Conservation (phyloP, 2,329 filamentous ascomycete genomes). For the Tothia fuscella region DNA sequence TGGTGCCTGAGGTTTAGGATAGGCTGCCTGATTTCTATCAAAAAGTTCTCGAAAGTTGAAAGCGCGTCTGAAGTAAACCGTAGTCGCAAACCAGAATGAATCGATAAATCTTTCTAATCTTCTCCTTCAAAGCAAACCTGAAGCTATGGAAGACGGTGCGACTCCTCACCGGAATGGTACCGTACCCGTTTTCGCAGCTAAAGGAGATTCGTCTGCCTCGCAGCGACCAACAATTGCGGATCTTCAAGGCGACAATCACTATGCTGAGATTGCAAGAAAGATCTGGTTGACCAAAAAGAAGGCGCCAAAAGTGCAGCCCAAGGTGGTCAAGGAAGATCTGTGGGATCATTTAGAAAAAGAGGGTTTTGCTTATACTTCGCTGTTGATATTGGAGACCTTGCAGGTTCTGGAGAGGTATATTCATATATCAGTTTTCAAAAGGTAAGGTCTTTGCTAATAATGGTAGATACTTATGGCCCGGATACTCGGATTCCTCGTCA, state of each 20-base stretch:
- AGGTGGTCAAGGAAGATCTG: slow-evolving; percentile 74
- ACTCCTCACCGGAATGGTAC: slow-evolving; percentile 10
- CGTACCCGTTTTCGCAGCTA: slow-evolving; percentile 17
- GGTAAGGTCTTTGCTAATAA: slow-evolving; percentile 16
- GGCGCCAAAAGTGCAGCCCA: slow-evolving; percentile 57
- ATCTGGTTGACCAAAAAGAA: slow-evolving; percentile 66
- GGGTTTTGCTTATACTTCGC: slow-evolving; percentile 61
- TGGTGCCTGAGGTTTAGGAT: too few species aligned
- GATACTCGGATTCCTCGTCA: slow-evolving; percentile 75
- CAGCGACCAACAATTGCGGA: slow-evolving; percentile 55
- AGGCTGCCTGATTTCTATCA: too few species aligned
- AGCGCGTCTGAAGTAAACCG: too few species aligned
- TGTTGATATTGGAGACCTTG: slow-evolving; percentile 77
- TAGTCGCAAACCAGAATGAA: too few species aligned
- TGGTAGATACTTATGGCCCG: slow-evolving; percentile 80
- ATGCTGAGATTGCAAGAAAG: slow-evolving; percentile 62
- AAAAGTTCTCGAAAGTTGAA: too few species aligned
- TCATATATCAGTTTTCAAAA: neutral
- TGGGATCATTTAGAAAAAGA: slow-evolving; percentile 83
- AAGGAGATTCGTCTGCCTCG: slow-evolving; percentile 11
- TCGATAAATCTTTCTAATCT: too few species aligned
- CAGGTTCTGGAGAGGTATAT: slow-evolving; percentile 73
- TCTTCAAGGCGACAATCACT: slow-evolving; percentile 54
- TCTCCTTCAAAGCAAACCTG: too few species aligned
- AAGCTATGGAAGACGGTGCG: too few species aligned